phyloP scores from a whole-genome alignment of 331 rosid species.

The Cydonia oblonga region DNA sequence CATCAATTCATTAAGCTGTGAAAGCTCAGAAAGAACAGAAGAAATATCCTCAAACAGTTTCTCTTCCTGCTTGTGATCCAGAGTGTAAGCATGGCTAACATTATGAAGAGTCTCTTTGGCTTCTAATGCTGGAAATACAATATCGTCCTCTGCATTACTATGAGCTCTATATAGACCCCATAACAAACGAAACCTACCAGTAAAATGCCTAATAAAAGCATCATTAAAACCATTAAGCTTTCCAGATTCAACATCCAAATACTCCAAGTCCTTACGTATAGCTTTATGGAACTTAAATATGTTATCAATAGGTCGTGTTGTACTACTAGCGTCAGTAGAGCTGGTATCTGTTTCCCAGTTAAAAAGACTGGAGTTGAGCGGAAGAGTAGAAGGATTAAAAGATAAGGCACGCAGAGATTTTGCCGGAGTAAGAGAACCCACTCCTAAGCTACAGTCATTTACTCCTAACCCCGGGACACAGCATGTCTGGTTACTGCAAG shows the following conservation, averaged over 20 bases:
- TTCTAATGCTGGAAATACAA: slow-evolving; percentile 47
- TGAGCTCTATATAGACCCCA: slow-evolving; percentile 55
- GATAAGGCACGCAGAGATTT: slow-evolving; percentile 44
- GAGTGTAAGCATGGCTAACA: slow-evolving; percentile 47
- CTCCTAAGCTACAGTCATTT: slow-evolving; percentile 57
- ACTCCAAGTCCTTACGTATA: slow-evolving; percentile 42
- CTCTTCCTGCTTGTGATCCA: slow-evolving; percentile 49
- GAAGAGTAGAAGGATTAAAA: slow-evolving; percentile 28
- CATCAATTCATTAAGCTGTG: slow-evolving; percentile 20
- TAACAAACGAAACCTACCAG: slow-evolving; percentile 37
- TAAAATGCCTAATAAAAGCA: slow-evolving; percentile 32
- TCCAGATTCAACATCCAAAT: slow-evolving; percentile 42
- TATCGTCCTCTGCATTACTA: slow-evolving; percentile 50
- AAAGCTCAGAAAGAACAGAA: slow-evolving; percentile 28
- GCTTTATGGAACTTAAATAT: slow-evolving; percentile 51
- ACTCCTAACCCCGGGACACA: slow-evolving; percentile 87
- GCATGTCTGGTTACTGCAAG: slow-evolving; percentile 57
- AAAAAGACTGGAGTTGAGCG: slow-evolving; percentile 40
- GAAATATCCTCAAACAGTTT: slow-evolving; percentile 38
- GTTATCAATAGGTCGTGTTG: slow-evolving; percentile 35
- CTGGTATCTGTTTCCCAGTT: slow-evolving; percentile 30
- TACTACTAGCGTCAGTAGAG: slow-evolving; percentile 11
- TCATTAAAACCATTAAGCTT: slow-evolving; percentile 27
- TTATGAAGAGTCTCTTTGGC: slow-evolving; percentile 44
- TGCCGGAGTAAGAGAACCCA: slow-evolving; percentile 56